phyloP scores from a whole-genome alignment of 108 stramenopile species.

The Cylindrotheca closterium region DNA sequence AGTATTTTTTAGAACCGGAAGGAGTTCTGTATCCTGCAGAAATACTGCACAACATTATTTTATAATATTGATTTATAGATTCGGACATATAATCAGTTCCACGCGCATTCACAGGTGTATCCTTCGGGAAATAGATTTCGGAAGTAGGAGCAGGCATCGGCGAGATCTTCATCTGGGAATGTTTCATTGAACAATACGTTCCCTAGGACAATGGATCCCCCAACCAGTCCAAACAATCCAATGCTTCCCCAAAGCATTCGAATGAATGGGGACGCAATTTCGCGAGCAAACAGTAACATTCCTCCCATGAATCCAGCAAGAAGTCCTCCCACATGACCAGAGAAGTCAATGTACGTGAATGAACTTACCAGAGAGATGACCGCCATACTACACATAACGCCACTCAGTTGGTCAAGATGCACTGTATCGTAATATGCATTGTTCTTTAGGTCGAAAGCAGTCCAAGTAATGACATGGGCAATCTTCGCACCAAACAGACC shows the following conservation, averaged over 20 bases:
- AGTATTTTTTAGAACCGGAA: too few species aligned
- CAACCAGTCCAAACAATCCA: constrained; percentile 42
- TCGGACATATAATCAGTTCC: too few species aligned
- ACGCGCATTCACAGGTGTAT: constrained; percentile 70
- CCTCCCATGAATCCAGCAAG: constrained; percentile 46
- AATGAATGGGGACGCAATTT: constrained; percentile 26
- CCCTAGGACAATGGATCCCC: constrained; percentile 14
- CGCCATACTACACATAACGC: constrained; percentile 33
- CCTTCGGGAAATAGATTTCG: constrained; percentile 65
- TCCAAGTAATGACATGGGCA: constrained; percentile 40
- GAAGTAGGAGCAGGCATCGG: constrained; percentile 79
- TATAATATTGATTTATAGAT: too few species aligned
- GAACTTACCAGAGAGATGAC: constrained; percentile 34
- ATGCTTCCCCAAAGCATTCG: constrained; percentile 48
- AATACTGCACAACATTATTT: too few species aligned
- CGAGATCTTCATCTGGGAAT: constrained; percentile 67
- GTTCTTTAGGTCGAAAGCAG: constrained; percentile 21
- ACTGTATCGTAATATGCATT: constrained; percentile 11
- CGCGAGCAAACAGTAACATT: constrained; percentile 30
- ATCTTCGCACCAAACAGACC: constrained; percentile 63
- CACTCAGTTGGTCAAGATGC: constrained; percentile 36
- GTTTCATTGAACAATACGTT: constrained; percentile 36
- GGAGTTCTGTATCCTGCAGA: too few species aligned
- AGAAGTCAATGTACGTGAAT: constrained; percentile 51
- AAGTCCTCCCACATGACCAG: constrained; percentile 55